Base-by-base conservation (phyloP, 2,329 filamentous ascomycete species). In the Ascosphaera apis region DNA sequence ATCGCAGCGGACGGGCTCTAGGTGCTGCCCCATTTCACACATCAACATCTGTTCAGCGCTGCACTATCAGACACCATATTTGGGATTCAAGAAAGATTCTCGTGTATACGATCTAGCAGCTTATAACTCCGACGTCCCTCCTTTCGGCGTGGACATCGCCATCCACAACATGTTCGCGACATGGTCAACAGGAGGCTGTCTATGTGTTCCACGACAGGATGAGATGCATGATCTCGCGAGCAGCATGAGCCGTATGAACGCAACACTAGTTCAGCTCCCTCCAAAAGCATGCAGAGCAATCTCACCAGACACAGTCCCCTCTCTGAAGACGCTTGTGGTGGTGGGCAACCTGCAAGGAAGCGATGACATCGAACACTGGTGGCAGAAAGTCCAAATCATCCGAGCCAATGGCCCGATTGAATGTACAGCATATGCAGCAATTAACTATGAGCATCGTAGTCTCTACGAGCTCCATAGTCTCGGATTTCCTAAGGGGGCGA, bases 181-280 rank as follows among this genome's bases (percentile, higher is more conserved):
- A 31, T 47, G 43, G 18, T 37, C 39, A 39, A 44, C 50, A n/a
- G 59, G 60, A 31, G 60, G 58, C 4, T 56, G 53, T 19, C 43
- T 62, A 12, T 62, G 58, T 40, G 53, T 61, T 3, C 57, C 56
- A 1, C 53, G 53, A 37, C 43, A 56, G 43, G 38, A 51, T 37
- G 52, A 58, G 37, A 47, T 57, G 11, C 51, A 58, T 3, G 55
- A 60, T 38, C 44, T 67, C 6, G 48, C 53, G 1, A 56, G 53
- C 1, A 55, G 53, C 0, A 60, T 69, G 25, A 53, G 56, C 3
- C 43, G 53, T 0, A 61, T 64, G 54, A 49, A 58, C 7, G 59
- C 61, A 19, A 62, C 56, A 19, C 61, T 57, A 57, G 61, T 57
- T 1, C 63, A 66, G 44, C 60, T 73, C 47, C 73, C 69, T 0